A percentile compares a stretch with the other conserved stretches of the same genome.
phyloP scores from a whole-genome alignment of 1,284 basidiomycete genomes.

The Ceratobasidium sp. region DNA sequence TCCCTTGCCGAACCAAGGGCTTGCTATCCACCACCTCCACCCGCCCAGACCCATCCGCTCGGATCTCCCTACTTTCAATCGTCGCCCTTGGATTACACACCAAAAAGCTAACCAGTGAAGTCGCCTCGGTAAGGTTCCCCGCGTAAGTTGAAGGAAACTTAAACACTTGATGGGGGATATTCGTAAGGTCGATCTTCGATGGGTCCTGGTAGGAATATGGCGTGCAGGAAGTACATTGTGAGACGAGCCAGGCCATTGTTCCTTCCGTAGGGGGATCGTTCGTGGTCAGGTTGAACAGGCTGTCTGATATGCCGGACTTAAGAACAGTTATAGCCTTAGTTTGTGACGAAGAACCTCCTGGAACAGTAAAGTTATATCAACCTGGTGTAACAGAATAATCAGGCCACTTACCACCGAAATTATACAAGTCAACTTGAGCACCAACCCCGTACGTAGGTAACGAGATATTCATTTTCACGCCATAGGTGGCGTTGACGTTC shows the following conservation, averaged over 20 bases:
- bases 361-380: too few species aligned
- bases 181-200: constrained; percentile 11
- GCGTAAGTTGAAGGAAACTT: not conserved
- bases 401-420: not conserved
- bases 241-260: constrained; percentile 25
- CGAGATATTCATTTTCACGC: constrained; percentile 1
- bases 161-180: constrained; percentile 20
- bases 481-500: not conserved
- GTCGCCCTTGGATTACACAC: constrained; percentile 24
- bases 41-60: constrained; percentile 27
- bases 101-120: not conserved
- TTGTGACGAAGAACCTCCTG: too few species aligned
- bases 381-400: too few species aligned
- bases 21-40: constrained; percentile 12
- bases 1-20: constrained; percentile 14
- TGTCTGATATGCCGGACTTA: too few species aligned
- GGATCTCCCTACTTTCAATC: constrained; percentile 34
- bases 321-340: too few species aligned
- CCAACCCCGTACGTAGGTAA: constrained; percentile 2
- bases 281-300: constrained; percentile 12
- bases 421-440: not conserved
- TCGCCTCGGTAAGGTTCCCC: not conserved
- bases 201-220: not conserved
- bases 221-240: constrained; percentile 22
- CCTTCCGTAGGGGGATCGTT: constrained; percentile 17